phyloP scores from a whole-genome alignment of 495 filamentous ascomycete species.

The Daldinia grandis region DNA sequence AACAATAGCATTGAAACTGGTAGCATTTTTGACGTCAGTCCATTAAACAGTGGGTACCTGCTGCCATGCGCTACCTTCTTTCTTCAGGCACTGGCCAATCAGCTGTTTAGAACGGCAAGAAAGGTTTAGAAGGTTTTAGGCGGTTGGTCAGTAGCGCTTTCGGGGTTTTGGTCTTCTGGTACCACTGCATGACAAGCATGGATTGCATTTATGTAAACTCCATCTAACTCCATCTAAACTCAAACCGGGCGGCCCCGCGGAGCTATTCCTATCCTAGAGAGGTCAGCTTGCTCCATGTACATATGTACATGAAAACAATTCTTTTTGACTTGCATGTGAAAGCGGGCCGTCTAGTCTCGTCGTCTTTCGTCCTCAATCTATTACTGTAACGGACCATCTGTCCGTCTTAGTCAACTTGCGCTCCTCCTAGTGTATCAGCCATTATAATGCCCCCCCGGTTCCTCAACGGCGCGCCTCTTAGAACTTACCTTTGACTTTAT shows the following conservation, averaged over 20 bases:
- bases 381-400: slow-evolving; percentile 22
- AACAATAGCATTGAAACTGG: slow-evolving; percentile 19
- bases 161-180: not conserved
- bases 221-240: slow-evolving; percentile 15
- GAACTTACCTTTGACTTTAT: not conserved
- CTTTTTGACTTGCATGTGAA: slow-evolving; percentile 42
- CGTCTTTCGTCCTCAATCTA: slow-evolving; percentile 9
- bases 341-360: slow-evolving; percentile 30
- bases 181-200: slow-evolving; percentile 7
- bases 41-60: slow-evolving; percentile 2
- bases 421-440: not conserved
- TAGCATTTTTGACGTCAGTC: slow-evolving; percentile 37
- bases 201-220: slow-evolving; percentile 9
- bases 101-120: not conserved
- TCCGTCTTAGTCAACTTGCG: slow-evolving; percentile 25
- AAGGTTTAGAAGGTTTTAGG: slow-evolving; percentile 13
- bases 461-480: not conserved
- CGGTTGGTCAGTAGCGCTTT: not conserved
- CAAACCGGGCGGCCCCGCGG: slow-evolving; percentile 13
- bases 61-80: slow-evolving; percentile 21
- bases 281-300: slow-evolving; percentile 1
- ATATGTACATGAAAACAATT: not conserved
- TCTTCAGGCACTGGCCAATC: slow-evolving; percentile 5
- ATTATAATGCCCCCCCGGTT: not conserved
- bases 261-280: slow-evolving; percentile 8